Percentiles rank a stretch among this genome's conserved stretches.
These are phyloP conservation scores for Penicillium odoratum DNA, from an alignment of 495 filamentous ascomycete genomes.

Conservation along the genomic window DNA sequence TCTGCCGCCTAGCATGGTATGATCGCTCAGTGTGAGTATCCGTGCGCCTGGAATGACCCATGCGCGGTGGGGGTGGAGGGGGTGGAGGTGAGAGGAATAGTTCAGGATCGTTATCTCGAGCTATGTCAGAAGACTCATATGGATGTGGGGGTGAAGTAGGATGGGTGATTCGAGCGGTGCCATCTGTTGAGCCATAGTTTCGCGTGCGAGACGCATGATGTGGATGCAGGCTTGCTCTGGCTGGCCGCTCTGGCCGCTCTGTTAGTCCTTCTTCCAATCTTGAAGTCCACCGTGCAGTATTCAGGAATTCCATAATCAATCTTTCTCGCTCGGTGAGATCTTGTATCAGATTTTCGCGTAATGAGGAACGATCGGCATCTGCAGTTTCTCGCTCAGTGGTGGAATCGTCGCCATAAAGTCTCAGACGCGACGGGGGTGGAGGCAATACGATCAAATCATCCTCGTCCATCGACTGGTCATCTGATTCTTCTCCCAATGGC, in stretches of 20 bases:
- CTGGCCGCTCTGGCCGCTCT: slow-evolving; percentile 31
- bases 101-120: slow-evolving; percentile 25
- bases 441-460: slow-evolving; percentile 27
- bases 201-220: slow-evolving; percentile 36
- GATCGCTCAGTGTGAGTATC: slow-evolving; percentile 25
- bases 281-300: slow-evolving; percentile 43
- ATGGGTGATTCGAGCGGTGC: slow-evolving; percentile 42
- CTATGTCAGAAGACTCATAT: slow-evolving; percentile 26
- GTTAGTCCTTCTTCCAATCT: slow-evolving; percentile 36
- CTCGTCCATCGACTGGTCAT: slow-evolving; percentile 24
- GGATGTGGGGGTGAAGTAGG: slow-evolving; percentile 35
- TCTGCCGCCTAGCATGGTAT: slow-evolving; percentile 43
- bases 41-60: slow-evolving; percentile 24
- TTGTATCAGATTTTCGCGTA: slow-evolving; percentile 42
- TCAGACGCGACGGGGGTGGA: slow-evolving; percentile 24
- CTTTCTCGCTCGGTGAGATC: slow-evolving; percentile 58
- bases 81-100: neutral
- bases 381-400: slow-evolving; percentile 20
- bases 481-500: slow-evolving; percentile 27
- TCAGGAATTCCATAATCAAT: slow-evolving; percentile 58
- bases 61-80: neutral
- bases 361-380: slow-evolving; percentile 27
- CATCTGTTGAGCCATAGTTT: slow-evolving; percentile 36
- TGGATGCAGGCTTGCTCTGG: slow-evolving; percentile 30
- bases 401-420: slow-evolving; percentile 29